Evolutionary conservation across 2,329 filamentous ascomycete species (phyloP), one percentile per base, ranked within the genome.

Genomic region (Talaromyces funiculosus): DNA sequence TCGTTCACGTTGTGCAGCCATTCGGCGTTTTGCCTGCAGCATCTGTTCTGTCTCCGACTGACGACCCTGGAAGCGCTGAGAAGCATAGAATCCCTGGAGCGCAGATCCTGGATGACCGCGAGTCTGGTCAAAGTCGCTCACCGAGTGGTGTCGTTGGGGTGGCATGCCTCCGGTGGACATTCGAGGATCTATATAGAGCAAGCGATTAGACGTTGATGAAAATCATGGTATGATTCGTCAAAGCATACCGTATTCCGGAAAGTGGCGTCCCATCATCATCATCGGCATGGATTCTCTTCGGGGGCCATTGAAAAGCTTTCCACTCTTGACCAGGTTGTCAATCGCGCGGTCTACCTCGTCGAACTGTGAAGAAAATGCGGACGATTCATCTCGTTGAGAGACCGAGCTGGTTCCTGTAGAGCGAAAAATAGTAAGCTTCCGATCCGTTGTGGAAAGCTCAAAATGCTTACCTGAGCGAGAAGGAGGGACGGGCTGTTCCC

Each of bases 11-110:
- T 97, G 94, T 77, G 94, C 94, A 73, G 94, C 94, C 90, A 97
- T 95, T 83, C 93, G 90, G 82, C 94, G 91, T 85, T 97, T 97
- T 72, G 92, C 92, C 86, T 97, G 94, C 84, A 96, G 90, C 86
- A 97, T 91, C 81, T 97, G 92, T 81, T 97, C 94, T 77, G 92
- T 90, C 81, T 97, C 94, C 82, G 84, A 92, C 79, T 84, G 91
- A 80, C 82, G 91, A 81, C 82, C 86, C 79, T 93, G 91, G 78
- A 95, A 94, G 73, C 93, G 90, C 80, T 97, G 94, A 69, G 86
- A 87, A 73, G 92, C 90, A 78, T 97, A 97, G 77, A 93, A 97
- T 75, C 89, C 93, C 77, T 97, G 93, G 62, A 94, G 83, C 75
- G 94, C 92, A 66, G 89, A 86, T 61, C 84, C 83, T 65, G 87